Base-by-base conservation (phyloP, 2,329 filamentous ascomycete genomes). In the Diaporthe capsici region DNA sequence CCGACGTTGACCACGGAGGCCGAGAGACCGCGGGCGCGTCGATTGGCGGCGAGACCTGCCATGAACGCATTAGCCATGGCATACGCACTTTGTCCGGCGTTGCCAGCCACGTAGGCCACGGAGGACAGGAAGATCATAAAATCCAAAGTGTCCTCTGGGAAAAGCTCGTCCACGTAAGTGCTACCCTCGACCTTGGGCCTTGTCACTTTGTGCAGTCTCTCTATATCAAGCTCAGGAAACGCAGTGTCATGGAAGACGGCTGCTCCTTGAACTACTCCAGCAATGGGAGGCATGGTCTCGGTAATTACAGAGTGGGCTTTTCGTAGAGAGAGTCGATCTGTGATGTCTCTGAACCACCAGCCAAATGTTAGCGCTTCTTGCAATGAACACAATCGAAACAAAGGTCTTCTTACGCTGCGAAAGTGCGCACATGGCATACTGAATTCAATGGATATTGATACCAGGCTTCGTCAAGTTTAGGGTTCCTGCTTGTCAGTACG, bases 111-210 rank as follows among this genome's bases (percentile, higher is more conserved):
- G n/a, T 81, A 83, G 0, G 81, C 80, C 7, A 84, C 77, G 3
- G 86, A 87, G 13, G 79, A 81, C 55, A 82, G 80, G 34, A 84
- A 75, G 34, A 82, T 75, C 71, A 87, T 86, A 78, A 88, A 86
- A 74, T 85, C 83, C 1, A 85, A 78, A 15, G n/a, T 44, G 7
- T 31, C 17, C 13, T 37, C 31, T 8, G 5, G 7, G 31, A 73
- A 57, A 2, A 73, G 28, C 37, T 47, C 34, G 7, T 67, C 71
- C 10, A 85, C 78, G 60, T 81, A 71, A 49, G 28, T 73, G 55
- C 68, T 71, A 22, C 61, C 78, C 28, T 73, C 42, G 22, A 79
- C 71, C 76, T 79, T 80, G 37, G 76, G 76, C 22, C 20, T 20
- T 37, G 74, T 39, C 5, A 75, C 63, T 6, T 71, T 60, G 13